A percentile compares a stretch with the other conserved stretches of the same genome.
phyloP scores from a whole-genome alignment of 1,284 basidiomycete species.

The Porogramme epimiltina region DNA sequence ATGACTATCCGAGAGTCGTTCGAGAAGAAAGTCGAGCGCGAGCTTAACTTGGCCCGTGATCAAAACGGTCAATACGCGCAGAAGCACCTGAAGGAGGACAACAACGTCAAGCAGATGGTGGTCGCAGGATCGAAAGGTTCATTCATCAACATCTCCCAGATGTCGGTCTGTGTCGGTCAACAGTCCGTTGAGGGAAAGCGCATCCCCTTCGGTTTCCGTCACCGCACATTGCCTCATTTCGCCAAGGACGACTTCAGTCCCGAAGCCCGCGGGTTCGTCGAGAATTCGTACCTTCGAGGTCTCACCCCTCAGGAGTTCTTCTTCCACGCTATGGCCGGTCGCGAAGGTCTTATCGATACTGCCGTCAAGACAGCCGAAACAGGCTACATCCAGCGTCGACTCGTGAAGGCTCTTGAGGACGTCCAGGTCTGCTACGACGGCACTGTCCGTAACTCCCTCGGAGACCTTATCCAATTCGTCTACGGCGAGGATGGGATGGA shows the following conservation, averaged over 20 bases:
- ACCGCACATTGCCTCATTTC: slow-evolving; percentile 96
- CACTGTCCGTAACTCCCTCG: slow-evolving; percentile 95
- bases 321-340: slow-evolving; percentile 99
- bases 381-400: slow-evolving; percentile 96
- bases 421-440: slow-evolving; percentile 98
- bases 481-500: slow-evolving; percentile 99
- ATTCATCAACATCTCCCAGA: slow-evolving; percentile 99
- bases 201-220: slow-evolving; percentile 97
- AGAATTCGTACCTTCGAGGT: slow-evolving; percentile 99
- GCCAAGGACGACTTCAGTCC: slow-evolving; percentile 99
- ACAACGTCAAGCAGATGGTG: slow-evolving; percentile 99
- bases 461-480: slow-evolving; percentile 94
- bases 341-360: slow-evolving; percentile 98
- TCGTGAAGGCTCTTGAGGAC: slow-evolving; percentile 98
- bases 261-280: slow-evolving; percentile 98
- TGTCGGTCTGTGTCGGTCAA: slow-evolving; percentile 99
- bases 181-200: slow-evolving; percentile 98
- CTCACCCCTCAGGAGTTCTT: slow-evolving; percentile 99
- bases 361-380: slow-evolving; percentile 99
- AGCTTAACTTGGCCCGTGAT: slow-evolving; percentile 96
- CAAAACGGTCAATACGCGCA: slow-evolving; percentile 94
- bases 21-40: slow-evolving; percentile 89
- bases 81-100: slow-evolving; percentile 95
- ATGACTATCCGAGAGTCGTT: slow-evolving; percentile 99
- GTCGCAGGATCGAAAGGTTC: slow-evolving; percentile 98